Evolutionary conservation across 805 yeast species (phyloP), one percentile per base, ranked within the genome.

Genomic region (Ogataea methanolica): DNA sequence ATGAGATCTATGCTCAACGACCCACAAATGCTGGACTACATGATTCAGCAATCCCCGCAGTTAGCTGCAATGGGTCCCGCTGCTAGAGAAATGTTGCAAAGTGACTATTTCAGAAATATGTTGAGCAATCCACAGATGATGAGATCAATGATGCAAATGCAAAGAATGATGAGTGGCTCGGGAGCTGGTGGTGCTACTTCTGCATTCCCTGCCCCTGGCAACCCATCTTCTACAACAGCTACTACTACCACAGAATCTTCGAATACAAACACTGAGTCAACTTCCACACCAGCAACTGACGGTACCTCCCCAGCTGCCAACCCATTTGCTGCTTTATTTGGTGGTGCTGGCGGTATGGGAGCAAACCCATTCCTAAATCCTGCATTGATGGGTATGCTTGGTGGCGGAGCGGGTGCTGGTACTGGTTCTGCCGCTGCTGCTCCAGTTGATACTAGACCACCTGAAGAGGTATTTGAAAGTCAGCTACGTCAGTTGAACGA

Each of bases 61-160:
- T 73, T 90, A 60, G 80, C 92, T 51, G 78, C 82, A 5, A 79
- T 88, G 90, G 96, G 96, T 12, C 96, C 96, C 7, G 88, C 85
- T 62, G 91, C 87, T 21, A 79, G 97, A 60, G 81, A 86, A 63
- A 75, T 90, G 83, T 68, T 92, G 58, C 96, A 86, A 66, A 82
- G 85, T 62, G 96, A 92, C 15, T 76, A 80, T 62, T 82, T 91
- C 63, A 80, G 96, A 67, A 83, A 82, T 60, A 80, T 85, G 82
- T 54, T 86, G 61, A 73, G 86, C 12, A 88, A 92, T 63, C 97
- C 98, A 3, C 88, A 88, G 54, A 78, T 83, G 76, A 72, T 90
- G 77, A 79, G 96, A 61, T 81, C 81, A 47, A 83, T 87, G 80
- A 80, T 89, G 86, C 79, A 80, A 54, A 75, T 89, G 78, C 83